phyloP scores from a whole-genome alignment of 768 basidiomycete genomes.

The Baorangia bicolor region DNA sequence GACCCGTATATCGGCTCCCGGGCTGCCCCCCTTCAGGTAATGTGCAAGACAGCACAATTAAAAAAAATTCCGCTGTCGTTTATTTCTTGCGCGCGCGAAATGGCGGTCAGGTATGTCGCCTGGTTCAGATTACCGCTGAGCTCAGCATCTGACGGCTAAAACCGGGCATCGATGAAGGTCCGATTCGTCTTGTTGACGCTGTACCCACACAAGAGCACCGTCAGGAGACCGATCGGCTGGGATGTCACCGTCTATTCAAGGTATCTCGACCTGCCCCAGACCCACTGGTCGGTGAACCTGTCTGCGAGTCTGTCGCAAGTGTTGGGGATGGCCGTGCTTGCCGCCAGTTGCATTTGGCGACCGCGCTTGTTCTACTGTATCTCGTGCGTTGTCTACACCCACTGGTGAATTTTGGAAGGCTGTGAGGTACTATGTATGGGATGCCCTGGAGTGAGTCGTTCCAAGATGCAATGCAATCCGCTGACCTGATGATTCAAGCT shows the following conservation, averaged over 20 bases:
- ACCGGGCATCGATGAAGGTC: background rate
- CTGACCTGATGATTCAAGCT: too few relatives aligned
- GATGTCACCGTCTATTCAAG: background rate
- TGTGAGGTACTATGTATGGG: too few relatives aligned
- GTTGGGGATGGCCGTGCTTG: background rate
- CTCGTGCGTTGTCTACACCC: too few relatives aligned
- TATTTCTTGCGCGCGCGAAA: background rate
- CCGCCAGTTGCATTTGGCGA: too few relatives aligned
- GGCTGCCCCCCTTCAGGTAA: background rate
- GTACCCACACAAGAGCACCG: too few relatives aligned
- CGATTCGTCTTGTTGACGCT: background rate
- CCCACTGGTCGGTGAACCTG: too few relatives aligned
- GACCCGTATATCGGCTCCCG: background rate
- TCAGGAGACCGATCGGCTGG: too few relatives aligned
- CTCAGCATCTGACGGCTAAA: background rate
- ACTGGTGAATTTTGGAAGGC: too few relatives aligned
- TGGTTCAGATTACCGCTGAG: background rate
- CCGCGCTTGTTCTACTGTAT: too few relatives aligned
- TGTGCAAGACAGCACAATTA: background rate
- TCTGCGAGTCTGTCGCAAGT: background rate
- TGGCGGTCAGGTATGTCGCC: background rate
- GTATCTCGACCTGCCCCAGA: background rate
- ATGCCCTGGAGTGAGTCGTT: too few relatives aligned
- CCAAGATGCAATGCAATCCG: too few relatives aligned
- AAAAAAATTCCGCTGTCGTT: background rate